Conservation (phyloP, 1,284 basidiomycete genomes). For the Stygiomarasmius scandens region DNA sequence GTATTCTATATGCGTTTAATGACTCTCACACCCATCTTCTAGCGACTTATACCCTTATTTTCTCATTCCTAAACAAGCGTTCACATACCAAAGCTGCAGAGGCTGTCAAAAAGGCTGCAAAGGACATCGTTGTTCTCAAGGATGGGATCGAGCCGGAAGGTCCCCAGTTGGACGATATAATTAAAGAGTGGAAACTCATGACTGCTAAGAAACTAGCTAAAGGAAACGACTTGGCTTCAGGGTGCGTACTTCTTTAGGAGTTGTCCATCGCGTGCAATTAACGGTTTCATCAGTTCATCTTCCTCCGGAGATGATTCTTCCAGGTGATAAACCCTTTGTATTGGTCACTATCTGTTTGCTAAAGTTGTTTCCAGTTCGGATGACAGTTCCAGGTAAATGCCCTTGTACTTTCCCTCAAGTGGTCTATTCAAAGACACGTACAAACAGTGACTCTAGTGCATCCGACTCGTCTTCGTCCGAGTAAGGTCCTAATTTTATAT, state of each 20-base stretch:
- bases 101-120: conserved; percentile 67
- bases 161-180: conserved; percentile 60
- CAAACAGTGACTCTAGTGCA: not conserved
- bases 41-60: conserved; percentile 75
- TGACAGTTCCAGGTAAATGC: not conserved
- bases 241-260: conserved; percentile 5
- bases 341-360: not conserved
- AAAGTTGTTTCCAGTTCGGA: not conserved
- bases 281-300: not conserved
- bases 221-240: conserved; percentile 21
- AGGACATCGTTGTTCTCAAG: conserved; percentile 57
- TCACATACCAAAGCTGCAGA: conserved; percentile 66
- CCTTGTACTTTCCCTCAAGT: not conserved
- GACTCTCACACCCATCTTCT: not conserved
- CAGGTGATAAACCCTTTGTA: not conserved
- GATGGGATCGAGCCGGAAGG: conserved; percentile 51
- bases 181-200: conserved; percentile 60
- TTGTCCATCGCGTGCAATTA: conserved; percentile 11
- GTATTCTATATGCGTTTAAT: not conserved
- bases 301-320: not conserved
- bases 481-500: not conserved
- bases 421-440: not conserved
- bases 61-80: conserved; percentile 68
- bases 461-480: not conserved
- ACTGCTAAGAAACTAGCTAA: conserved; percentile 24